These are phyloP conservation scores for Ustilaginoidea virens DNA, from an alignment of 2,329 filamentous ascomycete species.

Conservation along the genomic window DNA sequence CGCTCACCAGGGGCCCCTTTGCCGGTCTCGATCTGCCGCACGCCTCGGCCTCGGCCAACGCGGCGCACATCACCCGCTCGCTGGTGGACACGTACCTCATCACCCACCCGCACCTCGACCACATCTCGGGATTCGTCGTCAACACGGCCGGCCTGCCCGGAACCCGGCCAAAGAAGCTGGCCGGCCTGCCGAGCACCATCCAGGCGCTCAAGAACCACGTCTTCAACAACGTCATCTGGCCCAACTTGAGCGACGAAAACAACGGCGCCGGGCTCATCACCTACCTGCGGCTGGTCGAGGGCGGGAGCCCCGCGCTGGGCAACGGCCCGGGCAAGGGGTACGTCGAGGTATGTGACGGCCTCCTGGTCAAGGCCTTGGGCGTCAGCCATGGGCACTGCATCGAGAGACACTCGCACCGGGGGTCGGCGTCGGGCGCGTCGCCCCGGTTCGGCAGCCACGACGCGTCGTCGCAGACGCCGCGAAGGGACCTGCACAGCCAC, in stretches of 20 bases:
- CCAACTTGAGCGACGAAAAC: constrained; percentile 91
- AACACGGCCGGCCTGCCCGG: constrained; percentile 81
- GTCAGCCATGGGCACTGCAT: constrained; percentile 87
- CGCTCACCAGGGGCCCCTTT: constrained; percentile 57
- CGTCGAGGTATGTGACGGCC: constrained; percentile 71
- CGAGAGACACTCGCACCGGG: constrained; percentile 52
- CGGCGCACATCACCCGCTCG: constrained; percentile 60
- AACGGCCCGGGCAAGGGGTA: constrained; percentile 71
- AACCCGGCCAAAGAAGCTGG: constrained; percentile 68
- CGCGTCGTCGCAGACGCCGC: constrained; percentile 17
- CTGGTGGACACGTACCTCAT: constrained; percentile 82
- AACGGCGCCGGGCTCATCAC: constrained; percentile 85
- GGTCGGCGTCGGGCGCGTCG: constrained; percentile 33
- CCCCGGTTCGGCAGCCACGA: constrained; percentile 36
- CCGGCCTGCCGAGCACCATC: constrained; percentile 78
- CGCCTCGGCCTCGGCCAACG: constrained; percentile 57
- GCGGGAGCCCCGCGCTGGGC: constrained; percentile 71
- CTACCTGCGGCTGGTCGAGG: constrained; percentile 76
- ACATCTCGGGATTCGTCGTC: constrained; percentile 80
- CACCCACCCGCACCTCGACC: constrained; percentile 94
- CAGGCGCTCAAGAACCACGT: constrained; percentile 84
- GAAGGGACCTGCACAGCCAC: constrained; percentile 13
- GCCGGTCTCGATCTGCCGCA: constrained; percentile 58
- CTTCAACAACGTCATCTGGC: constrained; percentile 97
- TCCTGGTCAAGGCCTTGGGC: constrained; percentile 77